Conservation (phyloP, 352 stramenopile species). For the Pythium monospermum region DNA sequence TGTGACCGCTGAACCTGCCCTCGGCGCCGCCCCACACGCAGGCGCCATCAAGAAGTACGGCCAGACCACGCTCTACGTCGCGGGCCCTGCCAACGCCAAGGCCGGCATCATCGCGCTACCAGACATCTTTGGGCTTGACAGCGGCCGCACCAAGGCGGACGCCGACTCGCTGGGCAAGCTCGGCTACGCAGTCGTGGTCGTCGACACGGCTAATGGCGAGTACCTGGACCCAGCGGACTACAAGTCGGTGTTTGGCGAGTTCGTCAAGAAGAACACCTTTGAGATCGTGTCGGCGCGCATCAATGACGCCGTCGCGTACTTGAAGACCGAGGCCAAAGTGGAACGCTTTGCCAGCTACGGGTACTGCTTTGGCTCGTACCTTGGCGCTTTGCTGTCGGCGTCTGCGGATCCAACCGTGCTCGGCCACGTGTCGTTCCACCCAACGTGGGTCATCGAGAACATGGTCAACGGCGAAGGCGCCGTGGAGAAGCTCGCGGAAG, state of each 20-base stretch:
- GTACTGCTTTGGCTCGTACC: constrained; percentile 83
- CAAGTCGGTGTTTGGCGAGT: constrained; percentile 33
- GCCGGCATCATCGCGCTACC: constrained; percentile 63
- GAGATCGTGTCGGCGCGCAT: constrained; percentile 48
- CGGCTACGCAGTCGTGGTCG: constrained; percentile 67
- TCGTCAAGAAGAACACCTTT: constrained; percentile 70
- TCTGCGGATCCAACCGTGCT: constrained; percentile 37
- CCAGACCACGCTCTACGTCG: constrained; percentile 67
- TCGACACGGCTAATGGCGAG: constrained; percentile 63
- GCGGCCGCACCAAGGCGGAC: constrained; percentile 73
- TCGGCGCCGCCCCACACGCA: constrained; percentile 32
- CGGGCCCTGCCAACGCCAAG: constrained; percentile 56
- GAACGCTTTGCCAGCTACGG: constrained; percentile 69
- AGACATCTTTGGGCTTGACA: constrained; percentile 78
- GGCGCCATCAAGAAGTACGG: constrained; percentile 66
- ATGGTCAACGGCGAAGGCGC: constrained; percentile 63
- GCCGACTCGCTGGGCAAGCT: constrained; percentile 68
- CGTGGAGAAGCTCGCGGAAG: constrained; percentile 63
- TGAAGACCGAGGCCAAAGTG: constrained; percentile 53
- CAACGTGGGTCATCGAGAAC: constrained; percentile 75
- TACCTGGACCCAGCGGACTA: constrained; percentile 37
- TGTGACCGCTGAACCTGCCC: constrained; percentile 54
- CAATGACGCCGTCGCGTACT: constrained; percentile 66
- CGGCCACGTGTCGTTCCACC: constrained; percentile 80
- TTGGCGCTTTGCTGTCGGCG: constrained; percentile 50